phyloP scores from a whole-genome alignment of 2,329 filamentous ascomycete genomes.

The Fusarium sp. region DNA sequence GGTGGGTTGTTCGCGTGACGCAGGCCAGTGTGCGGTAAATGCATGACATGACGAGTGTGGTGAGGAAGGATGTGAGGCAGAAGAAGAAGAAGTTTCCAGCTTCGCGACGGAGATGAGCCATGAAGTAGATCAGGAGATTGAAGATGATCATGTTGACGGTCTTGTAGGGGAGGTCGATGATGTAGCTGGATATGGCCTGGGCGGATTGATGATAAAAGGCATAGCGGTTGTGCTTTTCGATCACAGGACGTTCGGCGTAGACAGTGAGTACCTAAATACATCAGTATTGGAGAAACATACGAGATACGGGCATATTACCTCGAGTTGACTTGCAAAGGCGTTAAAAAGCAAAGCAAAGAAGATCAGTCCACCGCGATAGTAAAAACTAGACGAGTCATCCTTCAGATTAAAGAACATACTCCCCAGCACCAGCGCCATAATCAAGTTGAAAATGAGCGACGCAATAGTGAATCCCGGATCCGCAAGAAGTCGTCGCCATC shows the following conservation, averaged over 20 bases:
- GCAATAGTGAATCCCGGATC: conserved; percentile 58
- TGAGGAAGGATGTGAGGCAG: conserved; percentile 58
- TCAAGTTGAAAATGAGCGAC: conserved; percentile 59
- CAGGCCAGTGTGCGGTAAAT: conserved; percentile 51
- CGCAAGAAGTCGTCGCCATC: conserved; percentile 56
- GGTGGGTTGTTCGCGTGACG: conserved; percentile 49
- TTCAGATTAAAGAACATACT: conserved; percentile 64
- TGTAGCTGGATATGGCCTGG: conserved; percentile 48
- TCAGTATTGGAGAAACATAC: not conserved
- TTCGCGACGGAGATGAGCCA: conserved; percentile 72
- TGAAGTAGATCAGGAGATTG: conserved; percentile 69
- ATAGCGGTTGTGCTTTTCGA: conserved; percentile 55
- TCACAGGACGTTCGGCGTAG: conserved; percentile 51
- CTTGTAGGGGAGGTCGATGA: conserved; percentile 47
- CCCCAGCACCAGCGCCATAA: conserved; percentile 66
- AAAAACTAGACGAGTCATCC: conserved; percentile 60
- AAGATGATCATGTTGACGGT: conserved; percentile 48
- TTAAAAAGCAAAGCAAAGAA: conserved; percentile 68
- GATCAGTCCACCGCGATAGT: conserved; percentile 61
- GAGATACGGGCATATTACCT: conserved; percentile 42
- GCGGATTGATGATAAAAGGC: conserved; percentile 54
- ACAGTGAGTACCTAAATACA: conserved; percentile 44
- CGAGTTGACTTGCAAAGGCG: conserved; percentile 57
- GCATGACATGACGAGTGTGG: conserved; percentile 49
- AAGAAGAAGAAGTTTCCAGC: conserved; percentile 73